phyloP scores from a whole-genome alignment of 2,329 filamentous ascomycete species.

The Fusarium xyrophilum region DNA sequence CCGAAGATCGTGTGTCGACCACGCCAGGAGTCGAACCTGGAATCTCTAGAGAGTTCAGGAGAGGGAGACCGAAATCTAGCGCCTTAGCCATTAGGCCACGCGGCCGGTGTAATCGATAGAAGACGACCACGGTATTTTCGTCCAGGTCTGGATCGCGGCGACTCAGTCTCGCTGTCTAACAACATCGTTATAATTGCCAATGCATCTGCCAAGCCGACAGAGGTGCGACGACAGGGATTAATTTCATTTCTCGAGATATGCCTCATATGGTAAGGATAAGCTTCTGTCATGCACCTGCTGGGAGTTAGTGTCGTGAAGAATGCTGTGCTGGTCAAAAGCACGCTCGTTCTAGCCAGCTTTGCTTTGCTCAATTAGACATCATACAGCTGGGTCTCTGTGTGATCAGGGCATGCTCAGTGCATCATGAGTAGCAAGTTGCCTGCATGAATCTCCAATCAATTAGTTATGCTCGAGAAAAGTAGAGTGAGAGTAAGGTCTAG shows the following conservation, averaged over 20 bases:
- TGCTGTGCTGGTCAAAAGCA: not conserved
- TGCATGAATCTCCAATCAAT: not conserved
- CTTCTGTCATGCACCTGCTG: not conserved
- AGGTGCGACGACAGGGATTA: not conserved
- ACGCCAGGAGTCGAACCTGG: slow-evolving; percentile 33
- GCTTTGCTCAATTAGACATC: not conserved
- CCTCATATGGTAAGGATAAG: too few species aligned
- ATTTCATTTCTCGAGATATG: not conserved
- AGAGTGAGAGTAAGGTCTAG: not conserved
- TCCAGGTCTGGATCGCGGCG: accelerated
- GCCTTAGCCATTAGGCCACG: slow-evolving; percentile 33
- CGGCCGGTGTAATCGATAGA: not conserved
- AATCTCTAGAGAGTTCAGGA: slow-evolving; percentile 29
- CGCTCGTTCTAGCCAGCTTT: not conserved
- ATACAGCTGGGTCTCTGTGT: not conserved
- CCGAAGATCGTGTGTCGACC: not conserved
- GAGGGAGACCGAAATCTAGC: slow-evolving; percentile 25
- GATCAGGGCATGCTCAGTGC: not conserved
- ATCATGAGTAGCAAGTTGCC: not conserved
- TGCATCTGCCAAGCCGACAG: not conserved
- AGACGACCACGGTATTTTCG: accelerated
- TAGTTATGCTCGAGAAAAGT: not conserved
- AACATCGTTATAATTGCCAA: not conserved
- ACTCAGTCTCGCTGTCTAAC: not conserved
- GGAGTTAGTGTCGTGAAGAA: not conserved